Base-by-base conservation (phyloP, 495 filamentous ascomycete species). In the Viridothelium virens region DNA sequence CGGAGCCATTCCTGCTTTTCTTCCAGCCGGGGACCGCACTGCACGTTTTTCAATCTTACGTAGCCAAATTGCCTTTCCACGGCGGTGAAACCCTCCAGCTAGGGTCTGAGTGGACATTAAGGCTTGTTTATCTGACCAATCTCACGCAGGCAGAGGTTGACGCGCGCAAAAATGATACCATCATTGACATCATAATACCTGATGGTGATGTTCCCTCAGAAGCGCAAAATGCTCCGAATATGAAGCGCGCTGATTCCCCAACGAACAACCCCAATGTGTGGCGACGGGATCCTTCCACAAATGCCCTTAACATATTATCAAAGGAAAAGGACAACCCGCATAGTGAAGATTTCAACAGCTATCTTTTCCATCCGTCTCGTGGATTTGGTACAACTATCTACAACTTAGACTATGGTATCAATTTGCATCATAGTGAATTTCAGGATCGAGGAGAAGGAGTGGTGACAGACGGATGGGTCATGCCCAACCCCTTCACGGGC, bases 301-400 rank as follows among this genome's bases (percentile, higher is more conserved):
- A 7, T 5, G n/a, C 53, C 3, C 31, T 59, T 3, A 34, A 7
- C 36, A 3, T 36, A 6, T 9, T 59, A 33, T 59, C 53, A 36
- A 33, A 59, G 14, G 53, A 59, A 7, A 18, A 18, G 53, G 18
- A 10, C 53, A 59, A 59, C 14, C 53, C 53, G 7, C 53, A 59
- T 7, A 59, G 53, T 59, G 53, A 59, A 36, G 53, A 36, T 31
- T 59, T 59, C 53, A 36, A 36, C 18, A 36, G 31, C 14, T 59
- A 59, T 36, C 53, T 59, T 33, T 59, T 7, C 18, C 53, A 59
- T 36, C 53, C 53, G 5, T 59, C 53, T 59, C 53, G 33, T 34
- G 53, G 53, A 3, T 59, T 31, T 7, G 53, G 53, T 7, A 59
- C 31, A 6, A 59, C 53, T 3, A 18, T 59, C 4, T 33, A 59